Evolutionary conservation across 2,329 filamentous ascomycete species (phyloP).

Genomic region (Aspergillus sp.): DNA sequence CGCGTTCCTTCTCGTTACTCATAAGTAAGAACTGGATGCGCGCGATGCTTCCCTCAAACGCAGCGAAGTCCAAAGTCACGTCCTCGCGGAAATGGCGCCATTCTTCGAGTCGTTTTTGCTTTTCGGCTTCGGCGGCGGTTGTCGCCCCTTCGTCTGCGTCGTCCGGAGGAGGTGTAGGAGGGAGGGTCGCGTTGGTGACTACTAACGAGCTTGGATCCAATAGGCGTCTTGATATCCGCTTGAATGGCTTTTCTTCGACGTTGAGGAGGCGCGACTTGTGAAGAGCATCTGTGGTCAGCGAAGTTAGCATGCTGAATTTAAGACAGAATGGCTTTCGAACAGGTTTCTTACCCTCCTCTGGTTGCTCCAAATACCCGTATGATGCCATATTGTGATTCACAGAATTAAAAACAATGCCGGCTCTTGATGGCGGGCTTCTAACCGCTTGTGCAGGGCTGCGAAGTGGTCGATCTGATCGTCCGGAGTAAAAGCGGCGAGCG

Average conservation of each 20-base stretch:
- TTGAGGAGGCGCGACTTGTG: constrained; percentile 82
- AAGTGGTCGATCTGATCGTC: background rate
- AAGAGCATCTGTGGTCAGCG: constrained; percentile 56
- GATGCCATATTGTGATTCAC: constrained; percentile 39
- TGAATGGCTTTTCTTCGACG: constrained; percentile 88
- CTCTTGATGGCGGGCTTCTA: background rate
- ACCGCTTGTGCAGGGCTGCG: background rate
- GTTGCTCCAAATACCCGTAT: constrained; percentile 65
- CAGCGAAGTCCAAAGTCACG: constrained; percentile 77
- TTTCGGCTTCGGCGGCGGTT: constrained; percentile 42
- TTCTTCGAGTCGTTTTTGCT: constrained; percentile 47
- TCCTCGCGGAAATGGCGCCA: constrained; percentile 72
- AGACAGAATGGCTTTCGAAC: constrained; percentile 2
- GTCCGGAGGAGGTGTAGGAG: constrained; percentile 63
- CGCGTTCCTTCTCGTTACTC: constrained; percentile 75
- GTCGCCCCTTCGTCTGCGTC: constrained; percentile 36
- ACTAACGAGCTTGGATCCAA: constrained; percentile 61
- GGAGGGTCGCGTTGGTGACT: constrained; percentile 47
- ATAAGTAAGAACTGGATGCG: constrained; percentile 81
- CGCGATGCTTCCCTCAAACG: constrained; percentile 77
- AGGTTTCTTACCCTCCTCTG: constrained; percentile 45
- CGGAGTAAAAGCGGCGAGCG: constrained; percentile 5
- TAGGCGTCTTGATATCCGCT: constrained; percentile 76
- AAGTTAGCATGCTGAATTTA: constrained; percentile 12
- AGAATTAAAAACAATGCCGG: background rate